phyloP scores from a whole-genome alignment of 2,329 filamentous ascomycete genomes.

The Juglanconis juglandina region DNA sequence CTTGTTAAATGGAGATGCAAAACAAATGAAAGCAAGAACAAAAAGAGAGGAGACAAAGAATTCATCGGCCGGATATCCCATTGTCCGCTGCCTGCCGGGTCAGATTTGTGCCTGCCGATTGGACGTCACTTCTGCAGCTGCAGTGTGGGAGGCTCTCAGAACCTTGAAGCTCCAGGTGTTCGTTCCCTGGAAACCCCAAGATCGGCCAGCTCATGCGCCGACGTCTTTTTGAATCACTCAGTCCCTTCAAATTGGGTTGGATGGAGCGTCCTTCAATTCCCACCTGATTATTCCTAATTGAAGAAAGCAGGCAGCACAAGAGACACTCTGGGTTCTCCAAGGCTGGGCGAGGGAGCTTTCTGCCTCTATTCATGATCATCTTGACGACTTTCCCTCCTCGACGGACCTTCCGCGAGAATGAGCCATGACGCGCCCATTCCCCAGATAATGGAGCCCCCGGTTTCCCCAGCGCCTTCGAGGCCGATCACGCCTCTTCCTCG shows the following conservation, averaged over 20 bases:
- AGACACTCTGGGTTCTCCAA: background rate
- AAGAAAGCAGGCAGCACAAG: background rate
- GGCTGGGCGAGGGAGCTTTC: background rate
- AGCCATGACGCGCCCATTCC: constrained; percentile 22
- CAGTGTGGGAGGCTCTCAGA: background rate
- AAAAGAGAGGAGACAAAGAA: too few species aligned
- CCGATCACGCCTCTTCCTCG: constrained; percentile 26
- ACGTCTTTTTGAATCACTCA: background rate
- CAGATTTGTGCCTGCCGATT: constrained; percentile 11
- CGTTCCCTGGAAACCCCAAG: constrained; percentile 1
- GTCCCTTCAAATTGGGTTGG: background rate
- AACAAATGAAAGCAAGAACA: too few species aligned
- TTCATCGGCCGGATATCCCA: too few species aligned
- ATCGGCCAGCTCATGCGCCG: constrained; percentile 1
- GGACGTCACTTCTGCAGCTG: background rate
- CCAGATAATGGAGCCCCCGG: constrained; percentile 24
- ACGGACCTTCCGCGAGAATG: constrained; percentile 16
- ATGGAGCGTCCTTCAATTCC: background rate
- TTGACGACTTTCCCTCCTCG: background rate
- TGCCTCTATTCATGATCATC: background rate
- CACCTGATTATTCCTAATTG: background rate
- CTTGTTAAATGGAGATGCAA: too few species aligned
- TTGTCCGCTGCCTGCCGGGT: background rate
- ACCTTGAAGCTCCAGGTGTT: constrained; percentile 17
- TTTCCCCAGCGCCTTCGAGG: constrained; percentile 21